Evolutionary conservation across 2,329 filamentous ascomycete species (phyloP).

Genomic region (Furcasterigmium sp.): DNA sequence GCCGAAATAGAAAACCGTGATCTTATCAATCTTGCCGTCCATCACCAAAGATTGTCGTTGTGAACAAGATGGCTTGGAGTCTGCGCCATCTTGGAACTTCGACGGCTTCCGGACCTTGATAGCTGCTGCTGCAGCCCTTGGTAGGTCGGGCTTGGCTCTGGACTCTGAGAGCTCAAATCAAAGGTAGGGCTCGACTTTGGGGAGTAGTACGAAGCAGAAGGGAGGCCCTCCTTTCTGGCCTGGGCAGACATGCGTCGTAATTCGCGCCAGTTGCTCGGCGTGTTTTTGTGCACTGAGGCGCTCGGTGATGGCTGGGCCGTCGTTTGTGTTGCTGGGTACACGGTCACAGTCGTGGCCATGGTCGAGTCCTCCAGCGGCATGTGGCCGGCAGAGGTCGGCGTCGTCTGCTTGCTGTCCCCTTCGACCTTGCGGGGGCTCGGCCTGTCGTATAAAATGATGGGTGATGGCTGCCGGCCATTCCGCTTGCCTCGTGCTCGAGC

Average conservation of each 20-base stretch:
- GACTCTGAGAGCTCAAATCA: background rate
- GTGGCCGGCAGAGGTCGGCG: background rate
- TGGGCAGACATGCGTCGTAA: background rate
- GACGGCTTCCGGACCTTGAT: slow-evolving; percentile 2
- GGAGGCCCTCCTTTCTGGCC: background rate
- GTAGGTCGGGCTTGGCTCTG: slow-evolving; percentile 6
- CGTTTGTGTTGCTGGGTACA: background rate
- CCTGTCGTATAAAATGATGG: slow-evolving; percentile 5
- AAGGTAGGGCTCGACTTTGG: background rate
- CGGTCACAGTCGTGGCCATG: slow-evolving; percentile 1
- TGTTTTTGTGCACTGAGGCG: slow-evolving; percentile 6
- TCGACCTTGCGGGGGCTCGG: background rate
- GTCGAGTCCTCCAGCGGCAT: slow-evolving; percentile 3
- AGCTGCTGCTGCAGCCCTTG: slow-evolving; percentile 3
- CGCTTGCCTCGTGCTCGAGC: slow-evolving; percentile 14
- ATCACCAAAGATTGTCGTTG: background rate
- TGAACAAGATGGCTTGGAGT: slow-evolving; percentile 3
- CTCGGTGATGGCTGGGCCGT: slow-evolving; percentile 3
- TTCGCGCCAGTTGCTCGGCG: slow-evolving; percentile 2
- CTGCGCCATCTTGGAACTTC: slow-evolving; percentile 2
- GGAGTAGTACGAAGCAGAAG: background rate
- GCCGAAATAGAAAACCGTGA: too few species aligned
- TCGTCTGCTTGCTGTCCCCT: background rate
- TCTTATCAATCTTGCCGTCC: too few species aligned
- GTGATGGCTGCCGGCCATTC: slow-evolving; percentile 4